Conservation (phyloP, 768 basidiomycete genomes). For the Serendipita sp. region DNA sequence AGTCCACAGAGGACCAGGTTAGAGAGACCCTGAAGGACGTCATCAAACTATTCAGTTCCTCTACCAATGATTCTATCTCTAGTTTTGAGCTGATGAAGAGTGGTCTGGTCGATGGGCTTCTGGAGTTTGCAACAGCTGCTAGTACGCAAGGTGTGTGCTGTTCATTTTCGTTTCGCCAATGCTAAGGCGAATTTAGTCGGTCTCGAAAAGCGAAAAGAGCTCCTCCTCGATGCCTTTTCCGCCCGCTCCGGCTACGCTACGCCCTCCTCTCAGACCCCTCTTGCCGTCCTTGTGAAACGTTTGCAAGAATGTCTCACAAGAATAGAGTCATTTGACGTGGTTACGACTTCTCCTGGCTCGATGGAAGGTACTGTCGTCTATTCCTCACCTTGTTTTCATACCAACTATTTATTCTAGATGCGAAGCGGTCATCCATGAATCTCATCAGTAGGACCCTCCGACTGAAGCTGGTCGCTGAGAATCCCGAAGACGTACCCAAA, state of each 20-base stretch:
- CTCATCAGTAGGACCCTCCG: constrained; percentile 85
- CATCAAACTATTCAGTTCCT: constrained; percentile 60
- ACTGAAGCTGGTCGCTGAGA: constrained; percentile 74
- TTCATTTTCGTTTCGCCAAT: not conserved
- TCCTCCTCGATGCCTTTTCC: constrained; percentile 67
- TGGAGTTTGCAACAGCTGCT: constrained; percentile 64
- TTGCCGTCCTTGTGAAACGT: constrained; percentile 79
- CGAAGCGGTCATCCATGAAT: constrained; percentile 79
- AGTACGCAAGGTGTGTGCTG: constrained; percentile 35
- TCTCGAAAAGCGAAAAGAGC: constrained; percentile 48
- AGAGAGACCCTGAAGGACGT: constrained; percentile 49
- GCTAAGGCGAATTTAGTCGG: constrained; percentile 31
- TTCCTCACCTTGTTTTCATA: not conserved
- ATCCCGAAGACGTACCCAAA: constrained; percentile 77
- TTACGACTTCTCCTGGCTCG: constrained; percentile 59
- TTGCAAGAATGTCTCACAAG: constrained; percentile 88
- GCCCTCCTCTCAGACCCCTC: constrained; percentile 34
- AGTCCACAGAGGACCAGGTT: constrained; percentile 47
- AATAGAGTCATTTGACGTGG: constrained; percentile 91
- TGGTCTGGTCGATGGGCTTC: constrained; percentile 74
- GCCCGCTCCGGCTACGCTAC: constrained; percentile 28
- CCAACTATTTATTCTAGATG: constrained; percentile 32
- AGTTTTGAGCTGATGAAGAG: constrained; percentile 93
- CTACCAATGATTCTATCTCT: constrained; percentile 51
- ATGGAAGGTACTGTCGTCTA: constrained; percentile 47